Conservation (phyloP, 192 early-diverging fungal genomes). For the Umbelopsis sp. region DNA sequence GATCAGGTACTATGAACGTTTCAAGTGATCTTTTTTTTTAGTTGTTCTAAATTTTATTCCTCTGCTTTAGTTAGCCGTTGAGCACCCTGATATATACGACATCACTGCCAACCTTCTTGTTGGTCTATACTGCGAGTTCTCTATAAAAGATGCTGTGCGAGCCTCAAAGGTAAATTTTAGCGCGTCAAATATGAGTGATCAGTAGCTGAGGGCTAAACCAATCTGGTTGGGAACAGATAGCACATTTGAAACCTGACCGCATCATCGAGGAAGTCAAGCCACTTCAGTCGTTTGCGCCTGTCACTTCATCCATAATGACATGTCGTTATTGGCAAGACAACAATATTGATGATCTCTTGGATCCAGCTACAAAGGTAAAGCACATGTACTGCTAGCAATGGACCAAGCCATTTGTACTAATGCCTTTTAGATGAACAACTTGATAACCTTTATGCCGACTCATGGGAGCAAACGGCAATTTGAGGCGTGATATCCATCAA, state of each 20-base stretch:
- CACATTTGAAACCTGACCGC: conserved; percentile 8
- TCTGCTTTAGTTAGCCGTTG: background rate
- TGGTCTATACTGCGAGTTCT: conserved; percentile 1
- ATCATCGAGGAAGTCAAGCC: background rate
- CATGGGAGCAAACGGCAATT: background rate
- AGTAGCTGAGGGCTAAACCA: background rate
- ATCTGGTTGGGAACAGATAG: background rate
- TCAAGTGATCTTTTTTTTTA: too few relatives aligned
- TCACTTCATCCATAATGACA: conserved; percentile 12
- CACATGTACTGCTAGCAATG: too few relatives aligned
- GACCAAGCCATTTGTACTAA: background rate
- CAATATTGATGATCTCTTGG: background rate
- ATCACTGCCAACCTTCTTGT: background rate
- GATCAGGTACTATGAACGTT: conserved; percentile 7
- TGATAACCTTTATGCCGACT: background rate
- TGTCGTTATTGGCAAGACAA: conserved; percentile 22
- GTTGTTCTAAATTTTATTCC: background rate
- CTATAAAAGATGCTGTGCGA: background rate
- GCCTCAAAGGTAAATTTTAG: background rate
- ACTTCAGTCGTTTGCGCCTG: background rate
- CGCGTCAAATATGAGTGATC: background rate
- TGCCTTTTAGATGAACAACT: background rate
- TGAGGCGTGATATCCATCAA: background rate
- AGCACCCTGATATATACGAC: conserved; percentile 14
- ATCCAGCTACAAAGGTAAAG: background rate